Evolutionary conservation across 2,329 filamentous ascomycete species (phyloP).

Genomic region (Pseudogymnoascus destructans): DNA sequence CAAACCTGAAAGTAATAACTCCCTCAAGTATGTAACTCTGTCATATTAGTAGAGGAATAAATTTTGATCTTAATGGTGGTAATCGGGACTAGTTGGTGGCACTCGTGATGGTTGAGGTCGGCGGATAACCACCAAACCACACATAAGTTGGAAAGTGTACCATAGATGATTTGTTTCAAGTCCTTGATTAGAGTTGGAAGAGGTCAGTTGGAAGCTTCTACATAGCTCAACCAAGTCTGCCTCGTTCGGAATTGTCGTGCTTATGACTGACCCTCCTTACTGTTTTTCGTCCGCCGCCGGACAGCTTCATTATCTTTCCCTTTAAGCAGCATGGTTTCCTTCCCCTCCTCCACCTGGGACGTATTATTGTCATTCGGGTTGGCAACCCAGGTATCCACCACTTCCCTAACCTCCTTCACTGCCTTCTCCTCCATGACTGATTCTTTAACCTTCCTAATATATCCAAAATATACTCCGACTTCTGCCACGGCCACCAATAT

Average conservation of each 20-base stretch:
- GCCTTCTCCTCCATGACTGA: conserved; percentile 50
- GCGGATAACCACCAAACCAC: not conserved
- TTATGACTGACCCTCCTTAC: not conserved
- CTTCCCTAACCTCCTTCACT: conserved; percentile 51
- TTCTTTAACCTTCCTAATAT: conserved; percentile 56
- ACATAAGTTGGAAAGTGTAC: not conserved
- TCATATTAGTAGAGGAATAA: not conserved
- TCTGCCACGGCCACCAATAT: conserved; percentile 61
- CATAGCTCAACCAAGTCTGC: not conserved
- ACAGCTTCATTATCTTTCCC: not conserved
- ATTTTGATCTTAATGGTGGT: not conserved
- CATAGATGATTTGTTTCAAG: not conserved
- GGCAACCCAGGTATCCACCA: conserved; percentile 57
- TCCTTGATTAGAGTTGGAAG: not conserved
- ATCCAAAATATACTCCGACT: conserved; percentile 64
- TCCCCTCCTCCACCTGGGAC: too few species aligned
- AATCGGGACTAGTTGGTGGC: not conserved
- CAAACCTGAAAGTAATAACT: not conserved
- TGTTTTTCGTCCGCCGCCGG: not conserved
- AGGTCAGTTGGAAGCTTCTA: not conserved
- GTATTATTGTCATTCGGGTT: not conserved
- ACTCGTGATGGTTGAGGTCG: not conserved
- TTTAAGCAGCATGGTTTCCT: not conserved
- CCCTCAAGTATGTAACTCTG: not conserved
- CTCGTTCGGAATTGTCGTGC: not conserved